Evolutionary conservation across 2,329 filamentous ascomycete genomes (phyloP), one percentile per base, ranked within the genome.

Genomic region (Raffaelea deltoideospora): DNA sequence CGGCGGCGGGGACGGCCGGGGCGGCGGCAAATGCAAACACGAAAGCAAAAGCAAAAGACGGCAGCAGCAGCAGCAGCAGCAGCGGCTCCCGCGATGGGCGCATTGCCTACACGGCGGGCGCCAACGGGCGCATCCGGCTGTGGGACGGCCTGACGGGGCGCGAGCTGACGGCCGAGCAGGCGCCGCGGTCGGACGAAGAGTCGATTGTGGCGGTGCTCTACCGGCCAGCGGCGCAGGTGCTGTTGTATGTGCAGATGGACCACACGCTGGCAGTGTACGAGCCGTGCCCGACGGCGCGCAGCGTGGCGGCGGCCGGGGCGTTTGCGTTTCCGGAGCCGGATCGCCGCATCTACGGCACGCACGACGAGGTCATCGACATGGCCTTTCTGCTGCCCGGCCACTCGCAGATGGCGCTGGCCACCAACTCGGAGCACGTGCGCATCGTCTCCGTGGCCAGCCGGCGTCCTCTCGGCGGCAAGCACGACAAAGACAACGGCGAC

Each of bases 281-380:
- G 10, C 11, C 35, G 29, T 17, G n/a, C 14, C 31, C 34, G 3
- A 19, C 37, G 2, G 19, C 30, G 15, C 23, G 42, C 47, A 46
- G 54, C 31, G 51, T 59, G 49, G 34, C 24, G 10, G 3, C 11
- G 5, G 15, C 21, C 8, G 26, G 26, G 8, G 24, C 20, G 11
- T 22, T 22, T 24, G 19, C 20, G 9, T 50, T 58, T 40, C 50
- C 49, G 44, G 62, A 57, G 51, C 81, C 59, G 1, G 68, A 82
- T 31, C 75, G 82, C 46, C 74, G 85, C 31, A 92, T 98, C 46
- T 94, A 88, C 5, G 92, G 90, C 37, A 95, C 90, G 7, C 86
- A 96, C 55, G 92, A 98, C 53, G 90, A 98, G 55, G 86, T 98
- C 36, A 95, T 98, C 47, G 92, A 98, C 52, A 63, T 98, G 24